These are phyloP conservation scores for Jasminum sambac DNA, from an alignment of 257 asterid species.

Conservation along the genomic window DNA sequence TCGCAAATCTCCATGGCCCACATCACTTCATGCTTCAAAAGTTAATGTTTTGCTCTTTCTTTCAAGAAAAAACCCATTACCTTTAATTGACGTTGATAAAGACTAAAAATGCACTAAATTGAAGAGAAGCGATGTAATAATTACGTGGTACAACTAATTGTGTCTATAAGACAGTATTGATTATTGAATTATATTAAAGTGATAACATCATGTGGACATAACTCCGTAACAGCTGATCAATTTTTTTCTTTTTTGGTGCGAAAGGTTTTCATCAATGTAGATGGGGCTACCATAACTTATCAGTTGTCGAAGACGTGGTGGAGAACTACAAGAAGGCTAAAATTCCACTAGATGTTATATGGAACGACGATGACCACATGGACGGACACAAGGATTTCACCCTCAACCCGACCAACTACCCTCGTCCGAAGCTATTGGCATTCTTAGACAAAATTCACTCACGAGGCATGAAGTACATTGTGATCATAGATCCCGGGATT, in stretches of 20 bases:
- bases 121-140: too few relatives aligned
- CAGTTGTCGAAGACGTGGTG: conserved; percentile 90
- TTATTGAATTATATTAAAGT: too few relatives aligned
- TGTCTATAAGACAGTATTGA: too few relatives aligned
- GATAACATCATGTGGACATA: too few relatives aligned
- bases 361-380: conserved; percentile 99
- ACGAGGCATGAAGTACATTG: conserved; percentile 86
- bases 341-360: conserved; percentile 91
- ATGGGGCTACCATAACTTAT: conserved; percentile 92
- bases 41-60: neutral
- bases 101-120: too few relatives aligned
- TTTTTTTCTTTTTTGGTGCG: conserved; percentile 13
- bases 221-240: too few relatives aligned
- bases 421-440: conserved; percentile 71
- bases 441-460: conserved; percentile 82
- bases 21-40: neutral
- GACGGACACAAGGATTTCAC: conserved; percentile 93
- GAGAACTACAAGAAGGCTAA: conserved; percentile 71
- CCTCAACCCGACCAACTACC: conserved; percentile 70
- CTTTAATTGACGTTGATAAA: neutral
- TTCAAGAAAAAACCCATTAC: neutral
- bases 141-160: too few relatives aligned
- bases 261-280: conserved; percentile 97
- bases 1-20: conserved; percentile 16
- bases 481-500: conserved; percentile 85